Evolutionary conservation across 1,284 basidiomycete species (phyloP).

Genomic region (Moniliophthora roreri): DNA sequence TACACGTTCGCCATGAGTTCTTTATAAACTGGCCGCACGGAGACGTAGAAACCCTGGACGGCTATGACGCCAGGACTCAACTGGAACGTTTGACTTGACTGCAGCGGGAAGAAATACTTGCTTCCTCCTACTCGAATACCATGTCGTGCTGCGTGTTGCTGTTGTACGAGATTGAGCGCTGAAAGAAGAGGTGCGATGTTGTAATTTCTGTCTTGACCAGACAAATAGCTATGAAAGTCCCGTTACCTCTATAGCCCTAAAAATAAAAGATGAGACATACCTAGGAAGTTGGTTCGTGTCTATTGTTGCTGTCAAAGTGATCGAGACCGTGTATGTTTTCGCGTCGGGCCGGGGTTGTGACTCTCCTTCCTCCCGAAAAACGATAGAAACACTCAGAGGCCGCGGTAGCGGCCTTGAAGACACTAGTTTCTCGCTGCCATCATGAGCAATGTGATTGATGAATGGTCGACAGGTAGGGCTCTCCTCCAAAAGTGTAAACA

Average conservation of each 20-base stretch:
- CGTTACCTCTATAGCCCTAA: too few species aligned
- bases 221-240: neutral
- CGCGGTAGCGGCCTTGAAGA: neutral
- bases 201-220: neutral
- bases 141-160: neutral
- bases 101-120: neutral
- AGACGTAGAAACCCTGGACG: neutral
- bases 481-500: neutral
- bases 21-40: neutral
- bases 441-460: neutral
- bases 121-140: neutral
- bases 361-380: neutral
- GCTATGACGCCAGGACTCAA: neutral
- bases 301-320: neutral
- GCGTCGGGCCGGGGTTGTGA: neutral
- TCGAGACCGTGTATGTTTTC: neutral
- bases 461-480: neutral
- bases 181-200: neutral
- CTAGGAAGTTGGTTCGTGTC: neutral
- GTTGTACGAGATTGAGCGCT: neutral
- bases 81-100: neutral
- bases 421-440: neutral
- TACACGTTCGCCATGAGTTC: conserved; percentile 31
- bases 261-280: too few species aligned
- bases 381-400: neutral